A percentile compares a stretch with the other conserved stretches of the same genome.
Conservation (phyloP, 768 basidiomycete species). For the Nidula microcarpa region DNA sequence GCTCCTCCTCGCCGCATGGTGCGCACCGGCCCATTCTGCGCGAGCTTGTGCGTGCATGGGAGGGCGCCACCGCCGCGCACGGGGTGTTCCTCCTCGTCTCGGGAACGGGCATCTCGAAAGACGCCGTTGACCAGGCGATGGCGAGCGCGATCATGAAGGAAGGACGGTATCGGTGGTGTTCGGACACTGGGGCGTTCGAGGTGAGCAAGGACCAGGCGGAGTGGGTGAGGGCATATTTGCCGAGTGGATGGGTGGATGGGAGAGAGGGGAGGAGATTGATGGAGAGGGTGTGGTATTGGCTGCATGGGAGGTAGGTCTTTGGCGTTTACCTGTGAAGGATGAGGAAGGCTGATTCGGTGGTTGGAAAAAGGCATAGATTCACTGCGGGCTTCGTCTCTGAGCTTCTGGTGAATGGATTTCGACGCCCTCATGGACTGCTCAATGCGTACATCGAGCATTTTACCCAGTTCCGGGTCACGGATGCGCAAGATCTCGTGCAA, state of each 20-base stretch:
- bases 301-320: slow-evolving; percentile 35
- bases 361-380: slow-evolving; percentile 34
- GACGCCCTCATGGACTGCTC: slow-evolving; percentile 33
- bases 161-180: slow-evolving; percentile 40
- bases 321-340: no score
- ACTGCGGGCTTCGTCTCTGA: slow-evolving; percentile 41
- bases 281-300: slow-evolving; percentile 39
- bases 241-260: slow-evolving; percentile 20
- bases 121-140: slow-evolving; percentile 41
- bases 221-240: slow-evolving; percentile 37
- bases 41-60: slow-evolving; percentile 39
- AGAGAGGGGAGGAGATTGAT: slow-evolving; percentile 26
- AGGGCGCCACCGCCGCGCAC: slow-evolving; percentile 31
- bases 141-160: slow-evolving; percentile 45
- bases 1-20: slow-evolving; percentile 28
- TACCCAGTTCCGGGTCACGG: slow-evolving; percentile 34
- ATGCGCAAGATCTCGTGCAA: slow-evolving; percentile 24
- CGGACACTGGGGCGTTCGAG: slow-evolving; percentile 41
- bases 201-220: slow-evolving; percentile 21
- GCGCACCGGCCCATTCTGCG: slow-evolving; percentile 34
- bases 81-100: slow-evolving; percentile 42
- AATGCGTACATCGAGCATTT: slow-evolving; percentile 39
- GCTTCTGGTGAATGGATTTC: slow-evolving; percentile 33
- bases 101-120: slow-evolving; percentile 43
- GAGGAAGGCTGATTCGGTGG: no score